Base-by-base conservation (phyloP, 129 eudicot genomes). In the Flaveria brownii region DNA sequence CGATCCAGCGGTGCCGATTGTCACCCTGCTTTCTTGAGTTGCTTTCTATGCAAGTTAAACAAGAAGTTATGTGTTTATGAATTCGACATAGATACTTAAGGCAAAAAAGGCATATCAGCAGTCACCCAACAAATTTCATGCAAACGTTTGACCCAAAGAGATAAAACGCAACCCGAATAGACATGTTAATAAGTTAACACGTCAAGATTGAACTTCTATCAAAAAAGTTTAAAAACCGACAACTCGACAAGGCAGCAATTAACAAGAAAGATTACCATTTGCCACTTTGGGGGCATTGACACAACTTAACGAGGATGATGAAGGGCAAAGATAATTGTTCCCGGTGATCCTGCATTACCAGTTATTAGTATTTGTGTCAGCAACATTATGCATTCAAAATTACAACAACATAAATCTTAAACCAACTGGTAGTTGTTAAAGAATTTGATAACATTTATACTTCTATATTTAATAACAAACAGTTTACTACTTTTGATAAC, bases 301-400 rank as follows among this genome's bases (percentile, higher is more conserved):
- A 80, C 98, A 93, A 59, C 77, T 82, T 78, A 83, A 83, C 15
- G 89, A 61, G 25, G 95, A 82, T 57, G 88, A 82, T 30, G 98
- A 85, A 63, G 90, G 77, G 86, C 97, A 93, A 33, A 93, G 97
- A 81, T 85, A 93, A 69, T 41, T 85, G 85, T 93, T 93, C 66
- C 98, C 97, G 7, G 88, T 84, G 60, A 93, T 85, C 83, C 98
- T 93, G 88, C 77, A 84, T 14, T 33, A 43, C 17, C 70, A 4
- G 9, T 55, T 65, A 28, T 79, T 62, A 23, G 39, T 25, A 28
- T 49, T 61, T 22, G 64, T 71, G 66, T 39, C 71, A 78, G 43
- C 63, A 72, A 63, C 2, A 11, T 61, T 33, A 47, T 9, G 26
- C 50, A 63, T 65, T 23, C 2, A 8, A 76, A 76, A 49, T 76